phyloP scores from a whole-genome alignment of 2,329 filamentous ascomycete species.

The Cladosporium phlei region DNA sequence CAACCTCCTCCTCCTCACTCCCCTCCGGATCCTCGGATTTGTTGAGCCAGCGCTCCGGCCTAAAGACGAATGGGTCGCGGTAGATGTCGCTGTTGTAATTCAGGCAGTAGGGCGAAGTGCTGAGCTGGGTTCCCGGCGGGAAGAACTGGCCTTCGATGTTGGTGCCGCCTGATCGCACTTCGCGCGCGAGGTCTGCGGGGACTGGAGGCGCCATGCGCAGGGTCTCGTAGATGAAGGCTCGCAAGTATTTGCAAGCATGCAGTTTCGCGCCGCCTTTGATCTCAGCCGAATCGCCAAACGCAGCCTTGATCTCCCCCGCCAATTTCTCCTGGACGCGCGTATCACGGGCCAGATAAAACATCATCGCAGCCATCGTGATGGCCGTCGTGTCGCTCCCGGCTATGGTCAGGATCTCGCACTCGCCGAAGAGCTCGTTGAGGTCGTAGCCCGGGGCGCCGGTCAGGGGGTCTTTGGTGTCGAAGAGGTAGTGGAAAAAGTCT shows the following conservation, averaged over 20 bases:
- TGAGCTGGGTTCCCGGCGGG: conserved; percentile 22
- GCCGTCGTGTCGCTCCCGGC: conserved; percentile 28
- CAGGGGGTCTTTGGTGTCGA: conserved; percentile 21
- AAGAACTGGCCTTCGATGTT: conserved; percentile 31
- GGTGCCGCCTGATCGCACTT: conserved; percentile 24
- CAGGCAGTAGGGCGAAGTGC: conserved; percentile 27
- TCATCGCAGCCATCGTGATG: conserved; percentile 25
- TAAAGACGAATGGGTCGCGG: conserved; percentile 26
- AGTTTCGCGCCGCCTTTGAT: conserved; percentile 29
- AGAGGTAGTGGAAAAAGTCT: conserved; percentile 26
- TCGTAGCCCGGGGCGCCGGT: conserved; percentile 19
- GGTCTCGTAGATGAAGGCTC: conserved; percentile 42
- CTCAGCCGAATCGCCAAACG: conserved; percentile 29
- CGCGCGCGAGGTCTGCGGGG: conserved; percentile 28
- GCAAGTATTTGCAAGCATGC: conserved; percentile 36
- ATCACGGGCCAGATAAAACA: conserved; percentile 32
- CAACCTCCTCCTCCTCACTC: conserved; percentile 11
- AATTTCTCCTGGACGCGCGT: conserved; percentile 25
- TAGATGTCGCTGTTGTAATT: conserved; percentile 31
- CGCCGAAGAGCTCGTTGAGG: conserved; percentile 18
- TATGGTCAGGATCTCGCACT: conserved; percentile 21
- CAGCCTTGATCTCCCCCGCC: conserved; percentile 26
- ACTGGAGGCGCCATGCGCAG: conserved; percentile 42
- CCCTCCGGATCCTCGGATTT: conserved; percentile 5
- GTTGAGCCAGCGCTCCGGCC: conserved; percentile 30